Conservation (phyloP, 106 monocot species). For the Alisma plantagoaquatica region DNA sequence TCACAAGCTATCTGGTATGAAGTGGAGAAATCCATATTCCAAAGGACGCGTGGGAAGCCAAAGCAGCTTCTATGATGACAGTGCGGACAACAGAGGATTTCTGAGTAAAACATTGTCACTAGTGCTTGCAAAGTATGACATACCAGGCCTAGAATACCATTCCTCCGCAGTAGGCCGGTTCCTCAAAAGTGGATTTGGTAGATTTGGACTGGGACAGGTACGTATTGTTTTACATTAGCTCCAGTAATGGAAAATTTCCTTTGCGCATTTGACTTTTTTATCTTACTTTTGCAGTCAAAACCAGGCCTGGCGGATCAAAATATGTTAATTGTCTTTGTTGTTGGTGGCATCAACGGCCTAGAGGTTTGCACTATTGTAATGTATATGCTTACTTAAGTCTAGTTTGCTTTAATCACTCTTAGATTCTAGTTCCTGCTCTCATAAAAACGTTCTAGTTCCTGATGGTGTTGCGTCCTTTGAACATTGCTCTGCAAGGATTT, state of each 20-base stretch:
- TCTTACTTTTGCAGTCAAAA: constrained; percentile 49
- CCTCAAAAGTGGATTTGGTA: constrained; percentile 92
- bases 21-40: constrained; percentile 37
- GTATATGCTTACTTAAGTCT: too few species aligned
- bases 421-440: too few species aligned
- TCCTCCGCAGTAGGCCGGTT: constrained; percentile 88
- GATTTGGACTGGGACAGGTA: constrained; percentile 99
- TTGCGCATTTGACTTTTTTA: constrained; percentile 3
- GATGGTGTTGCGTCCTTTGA: too few species aligned
- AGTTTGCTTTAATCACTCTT: too few species aligned
- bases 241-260: constrained; percentile 2
- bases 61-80: constrained; percentile 39
- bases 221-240: neutral
- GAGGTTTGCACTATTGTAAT: too few species aligned
- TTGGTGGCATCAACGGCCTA: constrained; percentile 72
- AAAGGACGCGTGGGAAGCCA: constrained; percentile 20
- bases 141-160: constrained; percentile 86
- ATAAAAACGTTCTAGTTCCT: too few species aligned
- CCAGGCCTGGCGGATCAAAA: constrained; percentile 76
- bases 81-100: constrained; percentile 49
- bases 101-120: constrained; percentile 59
- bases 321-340: constrained; percentile 72
- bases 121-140: constrained; percentile 53
- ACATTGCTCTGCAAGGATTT: too few species aligned
- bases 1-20: constrained; percentile 66